Evolutionary conservation across 495 filamentous ascomycete species (phyloP).

Genomic region (Tuber indicum): DNA sequence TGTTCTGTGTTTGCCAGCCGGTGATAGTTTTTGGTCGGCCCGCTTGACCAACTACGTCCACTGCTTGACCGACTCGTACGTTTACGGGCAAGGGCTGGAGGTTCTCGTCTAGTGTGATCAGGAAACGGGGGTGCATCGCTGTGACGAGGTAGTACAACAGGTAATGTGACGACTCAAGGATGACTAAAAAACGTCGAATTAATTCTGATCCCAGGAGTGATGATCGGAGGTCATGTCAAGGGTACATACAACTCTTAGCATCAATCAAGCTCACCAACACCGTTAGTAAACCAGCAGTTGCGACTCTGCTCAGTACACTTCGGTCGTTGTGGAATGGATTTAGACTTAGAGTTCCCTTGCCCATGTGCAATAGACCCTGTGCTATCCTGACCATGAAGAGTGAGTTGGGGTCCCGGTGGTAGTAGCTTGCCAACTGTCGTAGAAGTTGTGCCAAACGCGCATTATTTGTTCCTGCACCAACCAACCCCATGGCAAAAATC

Average conservation of each 20-base stretch:
- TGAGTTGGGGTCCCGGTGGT: slow-evolving; percentile 89
- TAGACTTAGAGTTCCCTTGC: slow-evolving; percentile 91
- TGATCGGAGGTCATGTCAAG: background rate
- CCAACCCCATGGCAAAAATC: slow-evolving; percentile 97
- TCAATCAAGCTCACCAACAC: slow-evolving; percentile 89
- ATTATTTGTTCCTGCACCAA: slow-evolving; percentile 97
- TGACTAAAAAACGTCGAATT: slow-evolving; percentile 46
- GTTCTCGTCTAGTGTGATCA: slow-evolving; percentile 91
- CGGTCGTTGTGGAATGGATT: slow-evolving; percentile 98
- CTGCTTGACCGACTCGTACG: slow-evolving; percentile 93
- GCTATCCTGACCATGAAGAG: slow-evolving; percentile 99
- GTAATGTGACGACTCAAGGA: slow-evolving; percentile 82
- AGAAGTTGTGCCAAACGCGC: slow-evolving; percentile 90
- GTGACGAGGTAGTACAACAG: slow-evolving; percentile 95
- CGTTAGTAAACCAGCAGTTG: slow-evolving; percentile 80
- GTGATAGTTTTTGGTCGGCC: slow-evolving; percentile 98
- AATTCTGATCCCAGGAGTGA: background rate
- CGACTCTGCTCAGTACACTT: slow-evolving; percentile 85
- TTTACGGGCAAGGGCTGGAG: slow-evolving; percentile 91
- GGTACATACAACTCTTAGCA: slow-evolving; percentile 63
- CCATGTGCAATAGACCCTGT: slow-evolving; percentile 96
- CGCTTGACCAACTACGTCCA: slow-evolving; percentile 95
- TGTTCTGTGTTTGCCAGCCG: slow-evolving; percentile 98
- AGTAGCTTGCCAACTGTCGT: slow-evolving; percentile 92
- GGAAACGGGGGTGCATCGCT: slow-evolving; percentile 94